These are phyloP conservation scores for Alternaria hordeiaustralica DNA, from an alignment of 2,329 filamentous ascomycete genomes.

Conservation along the genomic window DNA sequence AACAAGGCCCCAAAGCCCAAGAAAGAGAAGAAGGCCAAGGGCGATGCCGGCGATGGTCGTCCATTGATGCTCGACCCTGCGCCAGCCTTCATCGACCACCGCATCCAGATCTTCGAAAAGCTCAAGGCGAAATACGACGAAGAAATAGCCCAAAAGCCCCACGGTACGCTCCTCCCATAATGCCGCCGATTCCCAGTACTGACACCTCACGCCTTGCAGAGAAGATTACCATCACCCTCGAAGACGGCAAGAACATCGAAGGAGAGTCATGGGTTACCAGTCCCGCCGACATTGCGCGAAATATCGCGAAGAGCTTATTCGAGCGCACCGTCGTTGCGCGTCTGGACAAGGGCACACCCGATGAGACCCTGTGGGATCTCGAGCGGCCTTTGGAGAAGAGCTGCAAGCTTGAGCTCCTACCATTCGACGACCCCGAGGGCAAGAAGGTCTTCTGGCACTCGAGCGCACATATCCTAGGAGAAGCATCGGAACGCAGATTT, in stretches of 20 bases:
- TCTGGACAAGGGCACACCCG: slow-evolving; percentile 78
- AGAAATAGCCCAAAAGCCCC: slow-evolving; percentile 73
- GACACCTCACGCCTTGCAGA: slow-evolving; percentile 50
- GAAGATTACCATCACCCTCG: slow-evolving; percentile 75
- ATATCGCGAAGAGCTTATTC: slow-evolving; percentile 82
- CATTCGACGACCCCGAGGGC: slow-evolving; percentile 77
- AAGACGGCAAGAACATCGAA: slow-evolving; percentile 71
- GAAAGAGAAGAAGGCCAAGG: slow-evolving; percentile 57
- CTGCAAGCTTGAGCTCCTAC: slow-evolving; percentile 83
- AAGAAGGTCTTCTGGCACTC: slow-evolving; percentile 99
- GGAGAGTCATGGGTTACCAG: slow-evolving; percentile 93
- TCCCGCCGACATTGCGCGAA: slow-evolving; percentile 76
- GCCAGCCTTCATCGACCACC: slow-evolving; percentile 80
- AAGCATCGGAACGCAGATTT: slow-evolving; percentile 88
- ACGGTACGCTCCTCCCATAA: slow-evolving; percentile 45
- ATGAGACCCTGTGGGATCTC: slow-evolving; percentile 84
- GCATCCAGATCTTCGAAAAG: slow-evolving; percentile 86
- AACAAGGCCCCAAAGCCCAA: slow-evolving; percentile 38
- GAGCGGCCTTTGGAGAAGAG: slow-evolving; percentile 87
- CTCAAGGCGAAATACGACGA: slow-evolving; percentile 84
- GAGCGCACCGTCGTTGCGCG: slow-evolving; percentile 87
- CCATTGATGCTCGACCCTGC: slow-evolving; percentile 59
- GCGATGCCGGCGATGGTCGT: slow-evolving; percentile 47
- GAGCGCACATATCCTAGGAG: slow-evolving; percentile 92
- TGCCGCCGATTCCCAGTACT: slow-evolving; percentile 12